These are phyloP conservation scores for Prunus persica DNA, from an alignment of 306 rosid species.

Conservation along the genomic window Prunus_persica_NCBIv2 NC_034009.1:5989501-5990000, in stretches of 20 bases:
- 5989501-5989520: conserved; percentile 7
- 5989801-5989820: too few species aligned
- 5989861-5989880: not conserved
- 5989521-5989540: not conserved
- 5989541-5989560: conserved; percentile 51
- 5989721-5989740: too few species aligned
- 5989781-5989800: too few species aligned
- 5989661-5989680: conserved; percentile 25
- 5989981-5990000: not conserved
- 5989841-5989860: not conserved
- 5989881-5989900: not conserved
- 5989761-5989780: too few species aligned
- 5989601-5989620: conserved; percentile 95
- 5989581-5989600: conserved; percentile 93
- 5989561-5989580: conserved; percentile 92
- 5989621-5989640: conserved; percentile 89
- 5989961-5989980: not conserved
- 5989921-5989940: not conserved
- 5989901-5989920: not conserved
- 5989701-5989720: not conserved
- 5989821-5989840: too few species aligned
- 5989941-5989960: not conserved
- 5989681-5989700: not conserved
- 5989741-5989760: too few species aligned
- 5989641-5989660: conserved; percentile 99